Evolutionary conservation across 441 rosid species (phyloP).

Genomic region (Euphorbia schlechtendalii): DNA sequence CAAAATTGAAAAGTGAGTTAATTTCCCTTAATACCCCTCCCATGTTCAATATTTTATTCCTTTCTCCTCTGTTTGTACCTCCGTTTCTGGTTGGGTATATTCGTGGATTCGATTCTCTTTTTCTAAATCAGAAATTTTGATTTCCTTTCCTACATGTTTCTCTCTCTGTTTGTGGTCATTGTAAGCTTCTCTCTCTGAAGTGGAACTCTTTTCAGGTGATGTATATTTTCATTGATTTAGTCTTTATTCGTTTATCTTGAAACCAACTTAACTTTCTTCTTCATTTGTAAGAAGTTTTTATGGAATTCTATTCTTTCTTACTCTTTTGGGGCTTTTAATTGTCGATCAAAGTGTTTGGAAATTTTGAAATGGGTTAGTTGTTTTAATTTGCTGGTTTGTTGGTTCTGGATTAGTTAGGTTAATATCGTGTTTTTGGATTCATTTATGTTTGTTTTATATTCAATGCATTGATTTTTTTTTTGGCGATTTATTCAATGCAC

Average conservation of each 20-base stretch:
- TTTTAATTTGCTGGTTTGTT: background rate
- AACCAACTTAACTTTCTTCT: background rate
- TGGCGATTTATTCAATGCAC: conserved; percentile 1
- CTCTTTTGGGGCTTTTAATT: background rate
- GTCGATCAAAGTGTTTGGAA: background rate
- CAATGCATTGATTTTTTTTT: background rate
- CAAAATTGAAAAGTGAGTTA: background rate
- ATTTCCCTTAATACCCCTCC: conserved; percentile 28
- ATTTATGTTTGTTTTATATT: conserved; percentile 3
- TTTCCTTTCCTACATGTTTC: background rate
- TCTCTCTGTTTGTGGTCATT: conserved; percentile 8
- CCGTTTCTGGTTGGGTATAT: conserved; percentile 30
- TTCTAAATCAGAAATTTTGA: conserved; percentile 8
- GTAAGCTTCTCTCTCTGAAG: conserved; percentile 7
- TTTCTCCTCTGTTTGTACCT: conserved; percentile 3
- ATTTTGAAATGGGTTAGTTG: background rate
- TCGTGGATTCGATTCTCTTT: conserved; percentile 29
- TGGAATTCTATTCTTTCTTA: background rate
- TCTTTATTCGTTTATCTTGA: background rate
- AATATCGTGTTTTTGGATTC: conserved; percentile 1
- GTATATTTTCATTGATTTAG: background rate
- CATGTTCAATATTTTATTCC: background rate
- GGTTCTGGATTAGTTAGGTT: background rate
- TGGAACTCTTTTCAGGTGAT: conserved; percentile 10
- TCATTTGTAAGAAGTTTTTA: background rate